Evolutionary conservation across 2,329 filamentous ascomycete species (phyloP), one percentile per base, ranked within the genome.

Genomic region (Monosporascus ibericus): DNA sequence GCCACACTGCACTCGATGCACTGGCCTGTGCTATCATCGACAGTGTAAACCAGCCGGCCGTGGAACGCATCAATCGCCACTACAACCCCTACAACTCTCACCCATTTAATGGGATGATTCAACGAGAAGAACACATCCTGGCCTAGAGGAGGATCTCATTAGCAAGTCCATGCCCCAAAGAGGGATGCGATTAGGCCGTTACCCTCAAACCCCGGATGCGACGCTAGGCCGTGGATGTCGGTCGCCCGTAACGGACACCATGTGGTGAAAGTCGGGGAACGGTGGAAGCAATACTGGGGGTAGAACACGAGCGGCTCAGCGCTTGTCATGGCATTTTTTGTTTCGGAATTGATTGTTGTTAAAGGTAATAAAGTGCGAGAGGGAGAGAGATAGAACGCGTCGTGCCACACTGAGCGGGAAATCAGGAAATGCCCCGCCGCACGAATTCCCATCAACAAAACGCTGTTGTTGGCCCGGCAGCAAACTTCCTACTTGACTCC

Each of bases 91-190:
- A 84, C 78, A 34, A 92, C 68, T 55, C 85, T 84, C 50, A 88
- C 80, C 81, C 85, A 92, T 76, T 84, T 82, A 60, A 92, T 82
- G 0, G 88, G 88, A 59, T 92, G 83, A 67, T 91, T 92, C 48
- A 76, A 69, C 70, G 84, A 77, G 68, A 91, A 90, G 65, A 77
- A 85, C 36, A 85, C 73, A 57, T 78, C 72, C 61, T 82, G 78
- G 48, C 75, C 78, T 74, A 50, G 37, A 25, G 20, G 20, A 5
- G 3, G 20, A 44, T 18, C 25, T 44, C 24, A 17, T 46, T 24
- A 46, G 42, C 17, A 30, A 46, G 14, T 8, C 22, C n/a, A n/a
- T n/a, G 42, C 6, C 6, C 11, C 17, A 6, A 25, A 30, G 42
- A 18, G 3, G 24, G 22, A 14, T 8, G 14, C 3, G n/a, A 14